These are phyloP conservation scores for Sporothrix luriei DNA, from an alignment of 2,329 filamentous ascomycete genomes.

Conservation along the genomic window DNA sequence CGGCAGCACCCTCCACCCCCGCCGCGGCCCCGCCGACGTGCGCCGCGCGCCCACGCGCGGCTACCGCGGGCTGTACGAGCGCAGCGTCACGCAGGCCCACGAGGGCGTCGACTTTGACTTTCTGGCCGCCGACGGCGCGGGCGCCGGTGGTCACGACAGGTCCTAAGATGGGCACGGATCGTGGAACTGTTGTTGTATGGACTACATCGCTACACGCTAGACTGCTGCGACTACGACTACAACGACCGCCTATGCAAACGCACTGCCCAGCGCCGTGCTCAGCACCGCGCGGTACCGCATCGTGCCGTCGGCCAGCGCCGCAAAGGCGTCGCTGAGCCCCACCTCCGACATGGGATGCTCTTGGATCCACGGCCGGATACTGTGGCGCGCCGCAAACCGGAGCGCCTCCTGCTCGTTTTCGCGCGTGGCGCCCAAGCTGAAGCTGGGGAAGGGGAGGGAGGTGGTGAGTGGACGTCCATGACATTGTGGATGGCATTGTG, in stretches of 20 bases:
- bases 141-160: not conserved
- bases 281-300: constrained; percentile 22
- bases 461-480: too few relatives aligned
- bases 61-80: constrained; percentile 62
- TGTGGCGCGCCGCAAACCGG: constrained; percentile 59
- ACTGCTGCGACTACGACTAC: too few relatives aligned
- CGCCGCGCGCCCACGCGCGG: constrained; percentile 43
- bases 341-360: constrained; percentile 52
- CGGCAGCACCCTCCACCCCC: constrained; percentile 37
- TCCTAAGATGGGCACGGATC: too few relatives aligned
- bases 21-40: constrained; percentile 20
- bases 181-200: too few relatives aligned
- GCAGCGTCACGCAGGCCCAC: constrained; percentile 62
- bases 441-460: not conserved
- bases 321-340: not conserved
- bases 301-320: not conserved
- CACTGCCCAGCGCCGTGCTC: constrained; percentile 11
- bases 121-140: constrained; percentile 51
- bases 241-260: not conserved
- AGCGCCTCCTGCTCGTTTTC: constrained; percentile 54
- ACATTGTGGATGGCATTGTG: not conserved
- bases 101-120: constrained; percentile 65
- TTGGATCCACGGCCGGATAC: constrained; percentile 60
- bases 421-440: constrained; percentile 42
- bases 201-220: too few relatives aligned